Conservation (phyloP, 495 filamentous ascomycete genomes). For the Hyaloscypha hepaticicola region DNA sequence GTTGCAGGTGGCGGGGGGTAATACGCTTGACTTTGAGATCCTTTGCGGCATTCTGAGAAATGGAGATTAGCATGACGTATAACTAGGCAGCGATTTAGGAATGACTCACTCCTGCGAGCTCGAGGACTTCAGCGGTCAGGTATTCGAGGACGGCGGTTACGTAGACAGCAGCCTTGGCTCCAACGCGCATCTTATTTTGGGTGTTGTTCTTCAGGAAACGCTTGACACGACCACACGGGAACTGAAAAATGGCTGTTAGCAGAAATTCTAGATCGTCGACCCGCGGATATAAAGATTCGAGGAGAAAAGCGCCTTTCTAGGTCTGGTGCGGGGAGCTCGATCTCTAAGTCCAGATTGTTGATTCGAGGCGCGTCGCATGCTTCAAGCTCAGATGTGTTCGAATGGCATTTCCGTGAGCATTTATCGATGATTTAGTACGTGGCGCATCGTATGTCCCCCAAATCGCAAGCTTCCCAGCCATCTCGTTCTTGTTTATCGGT, state of each 20-base stretch:
- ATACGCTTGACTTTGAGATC: constrained; percentile 99
- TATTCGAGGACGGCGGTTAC: constrained; percentile 98
- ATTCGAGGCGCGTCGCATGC: constrained; percentile 25
- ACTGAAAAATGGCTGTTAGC: constrained; percentile 58
- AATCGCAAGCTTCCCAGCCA: neutral
- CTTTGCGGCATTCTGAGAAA: constrained; percentile 85
- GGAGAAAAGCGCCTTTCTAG: neutral
- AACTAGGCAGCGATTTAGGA: constrained; percentile 14
- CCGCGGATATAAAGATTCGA: neutral
- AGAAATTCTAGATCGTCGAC: neutral
- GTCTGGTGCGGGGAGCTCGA: neutral
- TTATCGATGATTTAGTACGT: neutral
- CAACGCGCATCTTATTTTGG: constrained; percentile 99
- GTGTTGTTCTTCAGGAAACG: constrained; percentile 99
- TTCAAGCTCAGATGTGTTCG: neutral
- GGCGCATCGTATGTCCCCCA: constrained; percentile 12
- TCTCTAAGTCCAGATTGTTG: constrained; percentile 15
- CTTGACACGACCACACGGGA: constrained; percentile 99
- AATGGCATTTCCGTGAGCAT: neutral
- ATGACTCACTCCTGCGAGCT: constrained; percentile 77
- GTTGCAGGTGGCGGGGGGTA: constrained; percentile 95
- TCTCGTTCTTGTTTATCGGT: constrained; percentile 12
- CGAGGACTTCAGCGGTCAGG: constrained; percentile 96
- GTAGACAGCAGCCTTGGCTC: constrained; percentile 97
- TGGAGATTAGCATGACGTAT: constrained; percentile 13